Evolutionary conservation across 345 rosid species (phyloP), one percentile per base, ranked within the genome.

Genomic region (Physaria fendleri): DNA sequence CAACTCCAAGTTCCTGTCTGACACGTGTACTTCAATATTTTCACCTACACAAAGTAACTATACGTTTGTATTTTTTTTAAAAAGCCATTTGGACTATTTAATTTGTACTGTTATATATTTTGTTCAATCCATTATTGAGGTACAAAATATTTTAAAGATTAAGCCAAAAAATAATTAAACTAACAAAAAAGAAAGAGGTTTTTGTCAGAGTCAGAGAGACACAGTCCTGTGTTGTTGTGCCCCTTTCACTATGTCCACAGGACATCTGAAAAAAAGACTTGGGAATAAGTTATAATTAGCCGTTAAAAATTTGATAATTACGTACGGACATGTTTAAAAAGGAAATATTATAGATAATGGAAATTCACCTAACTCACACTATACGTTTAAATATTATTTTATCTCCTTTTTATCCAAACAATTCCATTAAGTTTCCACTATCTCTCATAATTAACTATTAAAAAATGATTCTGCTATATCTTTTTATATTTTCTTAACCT

Each of bases 331-430:
- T 56, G 59, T 68, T 63, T 23, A 48, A 56, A 62, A 62, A 37
- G 51, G 58, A 47, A 69, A 69, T 62, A 61, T 46, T 40, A 45
- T 23, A 30, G 68, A 46, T 62, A 46, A 69, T 56, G 74, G 39
- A 70, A 63, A 32, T 47, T 62, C 56, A 56, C 74, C 74, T 56
- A 70, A 70, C 34, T 55, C 69, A 62, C 64, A 56, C 69, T 55
- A 53, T 27, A 28, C 21, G 12, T 48, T 47, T 70, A 55, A 48
- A 48, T 62, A 56, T 29, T 39, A 24, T 56, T 62, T 56, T 47
- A 56, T n/a, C 52, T 62, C 22, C 58, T 62, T 61, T 62, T 55
- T 62, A 62, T 61, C 58, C 46, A 62, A 54, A 62, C 18, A 35
- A 55, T 62, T 24, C 74, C 59, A 62, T 47, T 69, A 62, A 62